phyloP scores from a whole-genome alignment of 441 rosid genomes.

The Corymbia calophylla region DNA sequence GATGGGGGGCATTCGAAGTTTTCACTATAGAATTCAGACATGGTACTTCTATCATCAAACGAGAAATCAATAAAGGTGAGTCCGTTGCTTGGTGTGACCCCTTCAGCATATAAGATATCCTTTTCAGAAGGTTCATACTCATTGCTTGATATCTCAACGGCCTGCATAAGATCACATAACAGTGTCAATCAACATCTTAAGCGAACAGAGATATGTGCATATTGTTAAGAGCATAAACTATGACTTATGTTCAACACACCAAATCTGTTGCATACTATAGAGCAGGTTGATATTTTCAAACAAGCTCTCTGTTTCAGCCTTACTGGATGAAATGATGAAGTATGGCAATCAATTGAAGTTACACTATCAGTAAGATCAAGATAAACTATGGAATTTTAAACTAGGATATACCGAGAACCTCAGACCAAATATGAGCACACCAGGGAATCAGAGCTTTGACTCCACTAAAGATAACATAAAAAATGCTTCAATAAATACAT shows the following conservation, averaged over 20 bases:
- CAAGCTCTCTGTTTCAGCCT: background rate
- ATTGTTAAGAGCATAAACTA: background rate
- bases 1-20: conserved; percentile 17
- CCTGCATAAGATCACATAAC: conserved; percentile 43
- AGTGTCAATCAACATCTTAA: background rate
- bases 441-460: background rate
- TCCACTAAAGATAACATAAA: background rate
- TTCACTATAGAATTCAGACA: conserved; percentile 14
- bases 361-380: background rate
- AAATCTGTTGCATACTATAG: background rate
- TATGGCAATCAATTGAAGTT: background rate
- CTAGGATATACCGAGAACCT: background rate
- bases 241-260: background rate
- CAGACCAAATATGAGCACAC: background rate
- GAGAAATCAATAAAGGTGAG: conserved; percentile 94
- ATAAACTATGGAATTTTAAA: background rate
- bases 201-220: background rate
- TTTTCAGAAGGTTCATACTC: conserved; percentile 95
- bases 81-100: conserved; percentile 93
- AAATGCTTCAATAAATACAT: background rate
- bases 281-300: background rate
- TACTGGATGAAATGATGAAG: background rate
- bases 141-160: conserved; percentile 94
- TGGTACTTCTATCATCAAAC: conserved; percentile 86
- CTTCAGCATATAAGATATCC: conserved; percentile 94